phyloP scores from a whole-genome alignment of 495 filamentous ascomycete species.

The Aspergillus indologenus region DNA sequence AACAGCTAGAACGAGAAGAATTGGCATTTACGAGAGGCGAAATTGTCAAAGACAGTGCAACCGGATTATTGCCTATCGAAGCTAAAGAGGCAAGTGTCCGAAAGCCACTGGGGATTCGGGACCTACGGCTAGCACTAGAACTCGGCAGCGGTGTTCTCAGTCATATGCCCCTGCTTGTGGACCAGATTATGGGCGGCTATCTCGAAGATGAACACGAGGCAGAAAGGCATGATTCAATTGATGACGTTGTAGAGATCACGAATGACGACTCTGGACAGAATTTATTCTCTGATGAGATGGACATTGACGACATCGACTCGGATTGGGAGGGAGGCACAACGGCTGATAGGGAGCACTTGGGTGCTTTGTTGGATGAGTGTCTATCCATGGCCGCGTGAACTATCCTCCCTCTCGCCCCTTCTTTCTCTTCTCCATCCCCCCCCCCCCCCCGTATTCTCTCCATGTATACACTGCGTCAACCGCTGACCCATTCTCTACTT shows the following conservation, averaged over 20 bases:
- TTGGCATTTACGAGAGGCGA: conserved; percentile 62
- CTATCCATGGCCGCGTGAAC: conserved; percentile 47
- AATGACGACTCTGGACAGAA: conserved; percentile 38
- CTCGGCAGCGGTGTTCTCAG: conserved; percentile 70
- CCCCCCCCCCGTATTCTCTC: conserved; percentile 5
- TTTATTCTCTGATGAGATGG: conserved; percentile 53
- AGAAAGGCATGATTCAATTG: conserved; percentile 46
- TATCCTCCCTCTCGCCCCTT: conserved; percentile 16
- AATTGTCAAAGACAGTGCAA: conserved; percentile 58
- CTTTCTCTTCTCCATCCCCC: conserved; percentile 10
- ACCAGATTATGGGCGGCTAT: conserved; percentile 67
- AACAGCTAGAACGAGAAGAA: conserved; percentile 71
- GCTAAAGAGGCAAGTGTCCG: conserved; percentile 64
- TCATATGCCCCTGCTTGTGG: conserved; percentile 71
- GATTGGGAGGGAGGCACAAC: conserved; percentile 71
- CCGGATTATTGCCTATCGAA: conserved; percentile 73
- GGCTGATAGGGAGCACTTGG: conserved; percentile 60
- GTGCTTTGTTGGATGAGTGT: conserved; percentile 65
- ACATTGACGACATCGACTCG: conserved; percentile 61
- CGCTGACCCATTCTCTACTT: background rate
- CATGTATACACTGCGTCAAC: conserved; percentile 9
- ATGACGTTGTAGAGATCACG: conserved; percentile 24
- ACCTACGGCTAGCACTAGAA: conserved; percentile 71
- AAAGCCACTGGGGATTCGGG: conserved; percentile 68
- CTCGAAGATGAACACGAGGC: conserved; percentile 74